These are phyloP conservation scores for Arthrobotrys conoides DNA, from an alignment of 2,329 filamentous ascomycete genomes.

Conservation along the genomic window DNA sequence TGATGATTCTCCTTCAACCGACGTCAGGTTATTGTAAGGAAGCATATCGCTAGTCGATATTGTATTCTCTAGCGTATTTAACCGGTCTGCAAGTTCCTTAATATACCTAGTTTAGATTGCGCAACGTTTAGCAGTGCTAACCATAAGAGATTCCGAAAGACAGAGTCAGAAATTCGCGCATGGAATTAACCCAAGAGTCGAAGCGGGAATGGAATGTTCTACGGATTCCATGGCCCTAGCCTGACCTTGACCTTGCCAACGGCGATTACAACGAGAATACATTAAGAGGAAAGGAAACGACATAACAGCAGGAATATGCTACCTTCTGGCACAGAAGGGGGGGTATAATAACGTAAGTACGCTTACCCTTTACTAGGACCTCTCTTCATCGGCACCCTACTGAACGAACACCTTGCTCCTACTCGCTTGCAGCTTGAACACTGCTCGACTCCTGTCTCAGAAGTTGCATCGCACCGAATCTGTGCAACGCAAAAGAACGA, in stretches of 20 bases:
- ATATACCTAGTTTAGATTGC: constrained; percentile 76
- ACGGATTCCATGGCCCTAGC: constrained; percentile 52
- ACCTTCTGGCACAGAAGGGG: constrained; percentile 31
- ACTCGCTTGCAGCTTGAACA: constrained; percentile 87
- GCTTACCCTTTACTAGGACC: constrained; percentile 87
- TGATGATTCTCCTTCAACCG: constrained; percentile 64
- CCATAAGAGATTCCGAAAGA: constrained; percentile 58
- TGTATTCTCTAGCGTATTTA: constrained; percentile 85
- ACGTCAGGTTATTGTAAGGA: constrained; percentile 62
- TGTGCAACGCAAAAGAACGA: constrained; percentile 64
- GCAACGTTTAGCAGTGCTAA: constrained; percentile 56
- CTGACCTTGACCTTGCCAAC: constrained; percentile 44
- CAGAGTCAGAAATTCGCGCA: constrained; percentile 49
- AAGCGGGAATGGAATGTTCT: constrained; percentile 61
- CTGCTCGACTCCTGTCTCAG: constrained; percentile 79
- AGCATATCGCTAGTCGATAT: constrained; percentile 70
- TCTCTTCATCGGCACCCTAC: constrained; percentile 86
- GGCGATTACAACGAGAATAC: constrained; percentile 47
- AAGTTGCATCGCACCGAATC: constrained; percentile 87
- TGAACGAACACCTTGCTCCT: constrained; percentile 84
- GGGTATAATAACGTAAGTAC: constrained; percentile 44
- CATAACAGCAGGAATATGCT: constrained; percentile 7
- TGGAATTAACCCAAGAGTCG: constrained; percentile 62
- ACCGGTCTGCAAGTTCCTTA: constrained; percentile 87
- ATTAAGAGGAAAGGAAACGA: constrained; percentile 18